A percentile compares a stretch with the other conserved stretches of the same genome.
phyloP scores from a whole-genome alignment of 108 stramenopile genomes.

The Nitzschia putrida region DNA sequence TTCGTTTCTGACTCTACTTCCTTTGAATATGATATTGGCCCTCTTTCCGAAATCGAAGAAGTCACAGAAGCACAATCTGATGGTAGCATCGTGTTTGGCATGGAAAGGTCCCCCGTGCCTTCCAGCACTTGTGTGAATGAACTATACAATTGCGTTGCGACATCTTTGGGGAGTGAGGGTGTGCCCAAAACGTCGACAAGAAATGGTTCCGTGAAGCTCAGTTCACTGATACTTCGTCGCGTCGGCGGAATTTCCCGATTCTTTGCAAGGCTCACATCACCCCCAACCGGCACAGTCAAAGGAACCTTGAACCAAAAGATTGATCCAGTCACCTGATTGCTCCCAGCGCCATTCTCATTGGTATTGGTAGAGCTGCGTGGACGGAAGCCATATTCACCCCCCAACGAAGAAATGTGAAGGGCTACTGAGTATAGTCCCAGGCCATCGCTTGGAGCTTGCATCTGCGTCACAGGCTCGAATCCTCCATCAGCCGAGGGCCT shows the following conservation, averaged over 20 bases:
- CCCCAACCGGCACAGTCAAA: too few species aligned
- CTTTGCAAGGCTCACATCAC: too few species aligned
- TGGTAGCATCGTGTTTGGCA: too few species aligned
- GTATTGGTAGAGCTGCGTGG: conserved; percentile 22
- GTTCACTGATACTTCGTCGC: too few species aligned
- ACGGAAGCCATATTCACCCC: conserved; percentile 62
- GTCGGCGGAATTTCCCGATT: neutral
- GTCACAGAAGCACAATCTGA: neutral
- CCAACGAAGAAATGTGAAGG: conserved; percentile 47
- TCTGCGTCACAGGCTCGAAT: neutral
- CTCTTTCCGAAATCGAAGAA: neutral
- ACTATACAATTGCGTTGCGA: neutral
- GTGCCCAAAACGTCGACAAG: conserved; percentile 6
- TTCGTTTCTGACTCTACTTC: neutral
- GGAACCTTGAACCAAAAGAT: conserved; percentile 76
- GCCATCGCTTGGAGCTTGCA: conserved; percentile 28
- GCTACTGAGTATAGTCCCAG: conserved; percentile 68
- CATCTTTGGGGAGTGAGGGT: conserved; percentile 5
- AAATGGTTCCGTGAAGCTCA: neutral
- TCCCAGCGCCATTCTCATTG: conserved; percentile 11
- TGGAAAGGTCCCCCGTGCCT: neutral
- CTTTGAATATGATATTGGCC: neutral
- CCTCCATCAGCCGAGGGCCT: conserved; percentile 5
- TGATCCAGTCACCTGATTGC: conserved; percentile 24
- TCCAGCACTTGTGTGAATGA: conserved; percentile 9